Conservation (phyloP, 2,329 filamentous ascomycete species). For the Pseudophaeomoniella oleicola region DNA sequence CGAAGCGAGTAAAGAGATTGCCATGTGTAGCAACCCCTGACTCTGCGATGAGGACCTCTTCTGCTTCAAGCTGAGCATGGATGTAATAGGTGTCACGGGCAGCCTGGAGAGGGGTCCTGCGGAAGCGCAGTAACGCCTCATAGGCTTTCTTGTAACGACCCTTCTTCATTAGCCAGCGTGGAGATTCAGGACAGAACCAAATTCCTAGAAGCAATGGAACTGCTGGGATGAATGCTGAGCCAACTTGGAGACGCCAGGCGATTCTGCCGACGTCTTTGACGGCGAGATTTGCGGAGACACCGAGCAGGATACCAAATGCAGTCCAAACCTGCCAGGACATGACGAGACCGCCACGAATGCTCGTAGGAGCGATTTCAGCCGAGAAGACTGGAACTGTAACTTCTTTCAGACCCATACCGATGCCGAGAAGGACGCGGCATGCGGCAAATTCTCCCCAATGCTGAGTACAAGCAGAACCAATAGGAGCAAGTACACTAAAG, state of each 20-base stretch:
- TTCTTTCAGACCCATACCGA: slow-evolving; percentile 24
- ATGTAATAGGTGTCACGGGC: slow-evolving; percentile 31
- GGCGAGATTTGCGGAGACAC: slow-evolving; percentile 26
- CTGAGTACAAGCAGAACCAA: slow-evolving; percentile 49
- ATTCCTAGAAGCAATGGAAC: slow-evolving; percentile 30
- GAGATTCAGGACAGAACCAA: slow-evolving; percentile 30
- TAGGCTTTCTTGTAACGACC: slow-evolving; percentile 26
- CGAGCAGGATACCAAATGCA: slow-evolving; percentile 25
- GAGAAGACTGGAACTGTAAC: slow-evolving; percentile 38
- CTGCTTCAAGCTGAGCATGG: slow-evolving; percentile 22
- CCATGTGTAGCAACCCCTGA: slow-evolving; percentile 22
- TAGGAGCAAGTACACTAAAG: slow-evolving; percentile 52
- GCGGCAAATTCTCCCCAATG: slow-evolving; percentile 44
- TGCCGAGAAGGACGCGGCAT: slow-evolving; percentile 35
- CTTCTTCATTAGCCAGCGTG: slow-evolving; percentile 33
- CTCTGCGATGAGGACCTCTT: slow-evolving; percentile 12
- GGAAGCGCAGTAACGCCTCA: slow-evolving; percentile 26
- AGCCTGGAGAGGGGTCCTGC: slow-evolving; percentile 27
- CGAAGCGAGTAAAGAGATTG: slow-evolving; percentile 47
- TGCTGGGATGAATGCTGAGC: slow-evolving; percentile 32
- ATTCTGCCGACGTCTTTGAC: slow-evolving; percentile 23
- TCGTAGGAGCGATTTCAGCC: slow-evolving; percentile 36
- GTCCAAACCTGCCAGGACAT: slow-evolving; percentile 44
- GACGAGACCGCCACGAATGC: slow-evolving; percentile 39
- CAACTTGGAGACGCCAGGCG: slow-evolving; percentile 31